These are phyloP conservation scores for Corinectria fuckeliana DNA, from an alignment of 2,329 filamentous ascomycete species.

Conservation along the genomic window DNA sequence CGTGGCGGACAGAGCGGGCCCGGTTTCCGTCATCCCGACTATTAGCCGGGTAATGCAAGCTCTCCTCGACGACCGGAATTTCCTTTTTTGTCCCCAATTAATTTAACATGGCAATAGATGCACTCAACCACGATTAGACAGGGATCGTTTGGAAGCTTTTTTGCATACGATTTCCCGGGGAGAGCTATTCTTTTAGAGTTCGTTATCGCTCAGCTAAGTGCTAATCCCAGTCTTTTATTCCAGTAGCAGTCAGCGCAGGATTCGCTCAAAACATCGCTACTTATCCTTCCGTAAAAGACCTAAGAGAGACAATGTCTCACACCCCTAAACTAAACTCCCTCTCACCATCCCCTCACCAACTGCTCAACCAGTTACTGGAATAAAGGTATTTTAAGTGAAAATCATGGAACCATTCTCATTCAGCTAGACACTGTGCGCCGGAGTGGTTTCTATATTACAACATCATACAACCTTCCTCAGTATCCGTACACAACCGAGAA, in stretches of 20 bases:
- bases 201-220: no score
- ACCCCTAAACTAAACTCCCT: no score
- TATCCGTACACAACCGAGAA: background rate
- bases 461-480: background rate
- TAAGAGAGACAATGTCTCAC: no score
- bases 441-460: background rate
- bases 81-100: background rate
- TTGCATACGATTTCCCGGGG: no score
- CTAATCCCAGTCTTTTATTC: no score
- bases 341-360: background rate
- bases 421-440: background rate
- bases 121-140: background rate
- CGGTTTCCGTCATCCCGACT: conserved; percentile 15
- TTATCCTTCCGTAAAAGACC: no score
- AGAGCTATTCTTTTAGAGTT: no score
- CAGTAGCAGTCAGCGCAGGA: no score
- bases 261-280: no score
- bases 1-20: conserved; percentile 20
- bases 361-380: background rate
- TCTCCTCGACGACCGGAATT: conserved; percentile 6
- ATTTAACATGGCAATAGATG: background rate
- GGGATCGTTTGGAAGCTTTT: background rate
- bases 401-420: background rate
- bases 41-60: conserved; percentile 27
- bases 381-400: no score